Base-by-base conservation (phyloP, 129 eudicot species). In the Pseudognaphalium luteoalbum region DNA sequence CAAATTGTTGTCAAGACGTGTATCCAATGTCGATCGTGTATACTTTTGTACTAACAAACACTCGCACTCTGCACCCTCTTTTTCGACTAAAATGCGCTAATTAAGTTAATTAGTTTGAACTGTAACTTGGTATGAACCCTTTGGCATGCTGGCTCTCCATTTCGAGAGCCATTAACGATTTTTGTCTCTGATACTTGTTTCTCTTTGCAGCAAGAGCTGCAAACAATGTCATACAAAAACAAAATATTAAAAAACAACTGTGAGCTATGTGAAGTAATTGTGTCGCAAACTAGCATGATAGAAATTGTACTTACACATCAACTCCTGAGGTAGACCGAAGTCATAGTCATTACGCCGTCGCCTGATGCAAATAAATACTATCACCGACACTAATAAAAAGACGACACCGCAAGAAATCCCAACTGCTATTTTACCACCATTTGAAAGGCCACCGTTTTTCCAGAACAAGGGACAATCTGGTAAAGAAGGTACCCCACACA, bases 121-220 rank as follows among this genome's bases (percentile, higher is more conserved):
- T 83, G 77, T 86, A 85, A 33, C 88, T 78, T 39, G 92, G 97
- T 77, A 94, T 91, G 73, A 85, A 91, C 75, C 99, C 99, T 81
- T 94, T 94, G 47, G 99, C 97, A 41, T 94, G 99, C 70, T 94
- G 99, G 84, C 99, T 94, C 75, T 94, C 99, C 97, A 94, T 86
- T 91, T 94, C 99, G 15, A 94, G 97, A 54, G 89, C 71, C 99
- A 91, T 91, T 81, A 94, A 81, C 2, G 99, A 91, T 72, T 94
- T 94, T 73, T 94, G 99, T 71, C 97, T 78, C 7, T 94, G 99
- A 47, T 94, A 94, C 72, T 88, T 82, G 78, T 94, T 94, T 76
- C 96, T 87, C 86, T 91, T 94, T 70, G 99, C 93, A 1, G 97
- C 88, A 77, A 93, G 87, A 32, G 97, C 98, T 93, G 90, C 19